Evolutionary conservation across 148 eudicot species (phyloP).

Genomic region (Bassia scoparia): DNA sequence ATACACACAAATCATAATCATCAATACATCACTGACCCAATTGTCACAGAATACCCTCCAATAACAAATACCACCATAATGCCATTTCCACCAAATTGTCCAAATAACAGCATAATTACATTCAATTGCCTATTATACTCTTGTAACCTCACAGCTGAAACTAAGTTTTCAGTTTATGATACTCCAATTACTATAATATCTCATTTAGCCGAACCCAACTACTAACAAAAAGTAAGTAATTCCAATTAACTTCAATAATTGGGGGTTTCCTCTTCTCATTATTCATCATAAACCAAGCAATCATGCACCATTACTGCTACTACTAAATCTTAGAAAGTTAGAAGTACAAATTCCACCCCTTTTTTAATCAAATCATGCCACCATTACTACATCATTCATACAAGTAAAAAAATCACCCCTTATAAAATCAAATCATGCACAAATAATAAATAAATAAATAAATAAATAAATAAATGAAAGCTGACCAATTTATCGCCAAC

Average conservation of each 20-base stretch:
- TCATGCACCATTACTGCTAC: not conserved
- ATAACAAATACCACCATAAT: not conserved
- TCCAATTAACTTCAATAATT: not conserved
- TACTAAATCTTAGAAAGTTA: too few relatives aligned
- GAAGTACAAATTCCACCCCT: too few relatives aligned
- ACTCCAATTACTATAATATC: not conserved
- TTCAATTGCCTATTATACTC: not conserved
- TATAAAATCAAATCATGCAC: not conserved
- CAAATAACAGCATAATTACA: not conserved
- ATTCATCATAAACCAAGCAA: not conserved
- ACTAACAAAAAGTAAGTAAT: too few relatives aligned
- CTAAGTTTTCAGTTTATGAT: not conserved
- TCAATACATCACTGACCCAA: not conserved
- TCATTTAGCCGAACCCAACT: not conserved
- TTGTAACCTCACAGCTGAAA: not conserved
- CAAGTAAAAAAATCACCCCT: not conserved
- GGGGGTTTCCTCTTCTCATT: not conserved
- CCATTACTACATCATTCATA: not conserved
- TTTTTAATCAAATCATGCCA: too few relatives aligned
- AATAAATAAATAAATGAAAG: too few relatives aligned
- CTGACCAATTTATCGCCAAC: slow-evolving; percentile 34
- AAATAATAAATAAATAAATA: too few relatives aligned
- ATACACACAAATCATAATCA: not conserved
- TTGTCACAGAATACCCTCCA: not conserved
- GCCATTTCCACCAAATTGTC: not conserved